Evolutionary conservation across 495 filamentous ascomycete species (phyloP), one percentile per base, ranked within the genome.

Genomic region (Penicillium silybi): DNA sequence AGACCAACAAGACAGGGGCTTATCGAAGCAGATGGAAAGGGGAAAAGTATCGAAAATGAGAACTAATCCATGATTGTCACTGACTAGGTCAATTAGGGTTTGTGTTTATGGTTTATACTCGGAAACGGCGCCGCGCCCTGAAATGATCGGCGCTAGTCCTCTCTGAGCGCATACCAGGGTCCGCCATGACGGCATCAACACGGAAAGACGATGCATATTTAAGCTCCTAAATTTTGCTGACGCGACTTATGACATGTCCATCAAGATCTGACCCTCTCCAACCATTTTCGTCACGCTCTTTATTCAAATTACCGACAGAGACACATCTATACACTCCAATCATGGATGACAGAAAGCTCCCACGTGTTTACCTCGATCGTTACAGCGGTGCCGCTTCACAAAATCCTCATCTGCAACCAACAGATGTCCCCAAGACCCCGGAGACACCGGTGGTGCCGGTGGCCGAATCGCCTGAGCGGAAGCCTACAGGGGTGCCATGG

Each of bases 311-410:
- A 29, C 17, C n/a, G 17, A 18, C 38, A 40, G 11, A 10, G 10
- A 37, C 25, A 16, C n/a, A 4, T 13, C 15, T 19, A 37, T 55
- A 20, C n/a, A 32, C 10, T 3, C 29, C 9, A 41, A 34, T 15
- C 10, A 69, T 66, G 64, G 47, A 59, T 39, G 46, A 56, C 34
- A 52, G 23, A 41, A 35, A 44, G n/a, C 52, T 62, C 35, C 58
- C 62, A 3, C 51, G 42, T 10, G 57, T 60, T 17, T 57, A 58
- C 41, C 47, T 55, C 8, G 38, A 50, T n/a, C 59, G 56, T 8
- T 65, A 70, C 41, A 59, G 59, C 38, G 58, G 52, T 9, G 52
- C 57, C 4, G 56, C 59, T 15, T 54, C 63, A 1, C 49, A 52
- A 15, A 15, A 59, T 10, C 56, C 64, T 45, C 50, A 57, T 17